Conservation (phyloP, 305 asterid genomes). For the Solanum hybrid region DNA sequence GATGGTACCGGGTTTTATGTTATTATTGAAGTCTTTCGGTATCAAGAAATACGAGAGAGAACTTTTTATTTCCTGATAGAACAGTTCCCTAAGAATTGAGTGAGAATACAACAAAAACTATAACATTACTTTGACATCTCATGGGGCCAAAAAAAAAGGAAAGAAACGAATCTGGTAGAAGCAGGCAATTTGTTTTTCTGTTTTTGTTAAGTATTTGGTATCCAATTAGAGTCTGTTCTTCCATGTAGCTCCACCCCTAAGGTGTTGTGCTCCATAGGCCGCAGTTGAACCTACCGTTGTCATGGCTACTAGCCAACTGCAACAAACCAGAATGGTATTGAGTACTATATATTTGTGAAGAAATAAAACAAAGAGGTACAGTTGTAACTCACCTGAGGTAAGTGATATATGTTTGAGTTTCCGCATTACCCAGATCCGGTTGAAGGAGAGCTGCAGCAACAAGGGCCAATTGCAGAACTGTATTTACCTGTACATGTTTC, state of each 20-base stretch:
- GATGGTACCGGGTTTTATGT: background rate
- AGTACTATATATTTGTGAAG: background rate
- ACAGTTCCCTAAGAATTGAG: background rate
- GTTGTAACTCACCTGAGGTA: conserved; percentile 47
- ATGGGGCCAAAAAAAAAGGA: background rate
- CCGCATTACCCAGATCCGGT: conserved; percentile 75
- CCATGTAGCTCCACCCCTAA: conserved; percentile 27
- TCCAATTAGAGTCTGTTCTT: background rate
- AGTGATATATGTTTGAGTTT: conserved; percentile 46
- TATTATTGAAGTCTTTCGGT: background rate
- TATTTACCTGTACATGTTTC: conserved; percentile 47
- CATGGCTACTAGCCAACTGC: conserved; percentile 82
- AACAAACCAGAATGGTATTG: conserved; percentile 18
- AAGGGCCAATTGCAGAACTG: conserved; percentile 71
- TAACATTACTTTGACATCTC: background rate
- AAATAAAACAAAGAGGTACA: background rate
- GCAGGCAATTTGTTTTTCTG: background rate
- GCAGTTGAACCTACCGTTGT: conserved; percentile 73
- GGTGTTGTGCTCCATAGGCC: conserved; percentile 72
- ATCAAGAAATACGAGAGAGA: background rate
- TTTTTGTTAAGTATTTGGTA: background rate
- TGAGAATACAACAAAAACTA: background rate
- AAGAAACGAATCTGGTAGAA: background rate
- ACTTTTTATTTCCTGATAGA: background rate
- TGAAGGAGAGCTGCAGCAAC: conserved; percentile 90